These are phyloP conservation scores for Solanum acaule DNA, from an alignment of 257 asterid genomes.

Conservation along the genomic window DNA sequence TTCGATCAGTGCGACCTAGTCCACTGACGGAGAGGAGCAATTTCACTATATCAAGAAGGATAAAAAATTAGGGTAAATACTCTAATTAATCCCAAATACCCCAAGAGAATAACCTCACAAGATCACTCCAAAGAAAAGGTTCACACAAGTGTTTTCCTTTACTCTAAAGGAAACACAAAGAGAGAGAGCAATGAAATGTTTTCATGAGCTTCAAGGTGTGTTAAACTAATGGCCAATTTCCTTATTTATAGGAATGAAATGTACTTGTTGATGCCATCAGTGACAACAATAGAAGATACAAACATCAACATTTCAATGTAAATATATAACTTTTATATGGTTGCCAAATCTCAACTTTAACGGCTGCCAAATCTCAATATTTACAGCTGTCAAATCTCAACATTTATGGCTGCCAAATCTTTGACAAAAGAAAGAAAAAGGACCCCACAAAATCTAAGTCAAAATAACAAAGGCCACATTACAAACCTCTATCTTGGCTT, in stretches of 20 bases:
- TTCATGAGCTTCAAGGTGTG: not conserved
- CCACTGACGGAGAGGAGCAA: not conserved
- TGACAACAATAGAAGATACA: not conserved
- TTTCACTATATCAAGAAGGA: not conserved
- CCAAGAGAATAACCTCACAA: not conserved
- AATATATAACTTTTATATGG: not conserved
- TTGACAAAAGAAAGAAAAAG: not conserved
- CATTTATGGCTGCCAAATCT: not conserved
- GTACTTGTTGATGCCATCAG: not conserved
- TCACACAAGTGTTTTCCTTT: not conserved
- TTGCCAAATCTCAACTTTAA: not conserved
- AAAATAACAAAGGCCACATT: not conserved
- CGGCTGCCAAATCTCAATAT: not conserved
- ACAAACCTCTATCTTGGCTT: not conserved
- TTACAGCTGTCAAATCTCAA: not conserved
- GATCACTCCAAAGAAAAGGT: not conserved
- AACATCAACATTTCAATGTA: not conserved
- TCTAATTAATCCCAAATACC: not conserved
- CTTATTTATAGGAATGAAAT: not conserved
- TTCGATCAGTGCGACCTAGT: not conserved
- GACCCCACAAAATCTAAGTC: not conserved
- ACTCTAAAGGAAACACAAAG: not conserved
- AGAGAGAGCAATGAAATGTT: not conserved
- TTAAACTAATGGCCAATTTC: not conserved
- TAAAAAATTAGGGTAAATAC: not conserved